Percentiles rank a stretch among this genome's conserved stretches.
Conservation (phyloP, 164 flowering plant genomes). For the Stephania japonica region DNA sequence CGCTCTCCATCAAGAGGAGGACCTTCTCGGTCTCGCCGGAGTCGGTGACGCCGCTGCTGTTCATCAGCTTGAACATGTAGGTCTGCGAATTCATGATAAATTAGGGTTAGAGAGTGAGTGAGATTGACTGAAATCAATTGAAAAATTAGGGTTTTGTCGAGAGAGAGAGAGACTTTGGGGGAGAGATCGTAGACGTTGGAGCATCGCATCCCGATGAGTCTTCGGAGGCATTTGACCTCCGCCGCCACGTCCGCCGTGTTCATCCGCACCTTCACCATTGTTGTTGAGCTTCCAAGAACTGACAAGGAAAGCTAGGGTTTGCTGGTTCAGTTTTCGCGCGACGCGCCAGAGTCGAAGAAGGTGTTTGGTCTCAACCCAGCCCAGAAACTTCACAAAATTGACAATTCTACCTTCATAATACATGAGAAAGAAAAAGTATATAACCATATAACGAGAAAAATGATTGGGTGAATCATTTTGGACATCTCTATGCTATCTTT, state of each 20-base stretch:
- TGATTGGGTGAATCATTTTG: too few relatives aligned
- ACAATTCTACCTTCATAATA: too few relatives aligned
- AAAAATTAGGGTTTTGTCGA: conserved; percentile 14
- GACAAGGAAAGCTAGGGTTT: background rate
- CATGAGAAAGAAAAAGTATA: too few relatives aligned
- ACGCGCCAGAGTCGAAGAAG: background rate
- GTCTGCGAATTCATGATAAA: conserved; percentile 40
- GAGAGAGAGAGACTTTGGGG: conserved; percentile 57
- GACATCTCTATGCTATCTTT: too few relatives aligned
- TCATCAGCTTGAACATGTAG: conserved; percentile 89
- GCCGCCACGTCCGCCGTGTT: conserved; percentile 99
- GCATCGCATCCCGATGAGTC: conserved; percentile 94
- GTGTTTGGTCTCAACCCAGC: too few relatives aligned
- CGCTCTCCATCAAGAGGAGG: conserved; percentile 91
- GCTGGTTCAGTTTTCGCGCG: background rate
- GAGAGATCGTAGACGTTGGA: conserved; percentile 92
- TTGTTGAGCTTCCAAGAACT: background rate
- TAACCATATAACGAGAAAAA: too few relatives aligned
- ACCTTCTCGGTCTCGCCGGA: conserved; percentile 98
- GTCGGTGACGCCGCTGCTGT: conserved; percentile 90
- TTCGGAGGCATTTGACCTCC: conserved; percentile 80
- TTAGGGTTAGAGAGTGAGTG: background rate
- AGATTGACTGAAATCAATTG: background rate
- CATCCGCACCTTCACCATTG: conserved; percentile 98
- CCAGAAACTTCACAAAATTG: too few relatives aligned